These are phyloP conservation scores for Ascobolus immersus DNA, from an alignment of 495 filamentous ascomycete genomes.

Conservation along the genomic window DNA sequence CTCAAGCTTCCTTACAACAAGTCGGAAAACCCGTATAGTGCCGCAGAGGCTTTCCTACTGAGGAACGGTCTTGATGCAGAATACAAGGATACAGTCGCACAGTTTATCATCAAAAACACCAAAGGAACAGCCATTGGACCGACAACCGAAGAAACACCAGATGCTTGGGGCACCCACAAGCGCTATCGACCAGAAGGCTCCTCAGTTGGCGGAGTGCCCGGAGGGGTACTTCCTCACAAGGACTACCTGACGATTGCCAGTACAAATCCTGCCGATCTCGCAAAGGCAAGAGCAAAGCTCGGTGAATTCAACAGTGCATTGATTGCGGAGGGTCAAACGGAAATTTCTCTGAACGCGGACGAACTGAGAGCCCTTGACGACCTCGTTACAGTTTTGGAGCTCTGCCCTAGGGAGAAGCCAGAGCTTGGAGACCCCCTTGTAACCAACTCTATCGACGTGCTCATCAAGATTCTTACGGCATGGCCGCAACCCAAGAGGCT, in stretches of 20 bases:
- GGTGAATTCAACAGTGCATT: slow-evolving; percentile 43
- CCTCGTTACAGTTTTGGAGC: slow-evolving; percentile 32
- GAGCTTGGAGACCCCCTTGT: background rate
- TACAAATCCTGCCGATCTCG: slow-evolving; percentile 30
- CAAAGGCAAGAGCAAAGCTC: slow-evolving; percentile 47
- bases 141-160: slow-evolving; percentile 24
- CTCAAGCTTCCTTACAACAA: slow-evolving; percentile 85
- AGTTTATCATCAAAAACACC: slow-evolving; percentile 79
- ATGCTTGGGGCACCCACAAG: slow-evolving; percentile 54
- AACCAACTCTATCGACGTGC: slow-evolving; percentile 24
- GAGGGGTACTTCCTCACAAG: slow-evolving; percentile 52
- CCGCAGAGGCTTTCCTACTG: slow-evolving; percentile 70
- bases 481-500: slow-evolving; percentile 63
- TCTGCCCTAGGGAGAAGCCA: slow-evolving; percentile 16
- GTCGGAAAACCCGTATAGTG: slow-evolving; percentile 77
- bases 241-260: slow-evolving; percentile 46
- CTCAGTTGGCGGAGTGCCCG: slow-evolving; percentile 21
- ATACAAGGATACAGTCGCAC: slow-evolving; percentile 79
- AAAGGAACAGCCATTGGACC: slow-evolving; percentile 52
- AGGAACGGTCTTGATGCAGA: slow-evolving; percentile 75
- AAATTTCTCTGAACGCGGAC: slow-evolving; percentile 42
- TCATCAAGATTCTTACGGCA: slow-evolving; percentile 38
- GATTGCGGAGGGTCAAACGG: slow-evolving; percentile 41
- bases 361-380: slow-evolving; percentile 33
- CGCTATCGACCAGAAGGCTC: slow-evolving; percentile 51